Evolutionary conservation across 2,329 filamentous ascomycete genomes (phyloP), one percentile per base, ranked within the genome.

Genomic region (Colletotrichum paranaense): DNA sequence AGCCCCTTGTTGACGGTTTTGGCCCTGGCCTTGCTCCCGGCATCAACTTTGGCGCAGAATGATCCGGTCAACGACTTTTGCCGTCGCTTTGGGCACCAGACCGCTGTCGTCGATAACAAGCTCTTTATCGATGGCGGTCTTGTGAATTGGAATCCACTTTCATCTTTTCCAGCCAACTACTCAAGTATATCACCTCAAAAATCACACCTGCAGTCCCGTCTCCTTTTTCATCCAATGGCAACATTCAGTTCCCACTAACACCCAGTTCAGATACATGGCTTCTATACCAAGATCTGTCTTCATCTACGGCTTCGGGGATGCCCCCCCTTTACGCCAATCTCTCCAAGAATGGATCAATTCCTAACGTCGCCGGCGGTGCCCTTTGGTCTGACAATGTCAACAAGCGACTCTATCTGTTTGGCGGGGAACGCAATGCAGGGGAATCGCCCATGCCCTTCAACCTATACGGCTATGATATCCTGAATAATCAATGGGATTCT

Each of bases 111-210:
- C 58, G 89, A 91, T 78, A 80, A 86, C 55, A 87, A 85, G 74
- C 81, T 93, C 11, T 92, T 90, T 78, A 89, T 92, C 65, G 90
- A 92, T 77, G 91, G 91, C 49, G 90, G 90, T 5, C 81, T 88
- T 67, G 78, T 92, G 32, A 87, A 89, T 76, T 91, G 87, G 81
- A 88, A 85, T 75, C 84, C 88, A 2, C 80, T 88, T 24, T 79
- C 84, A 2, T 80, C 84, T 55, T 85, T 86, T 75, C 82, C 85
- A 1, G 79, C 80, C 19, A 91, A 91, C 75, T 87, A 88, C 76
- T 87, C 89, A 24, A 92, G 90, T 91, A 82, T 68, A 88, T 83
- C 5, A 19, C 19, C 12, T 14, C 22, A 30, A 32, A 12, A 22
- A 19, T 19, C 14, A 30, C 11, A 5, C 5, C 9, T n/a, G 38